Evolutionary conservation across 2,329 filamentous ascomycete species (phyloP).

Genomic region (Penicillium polonicum): DNA sequence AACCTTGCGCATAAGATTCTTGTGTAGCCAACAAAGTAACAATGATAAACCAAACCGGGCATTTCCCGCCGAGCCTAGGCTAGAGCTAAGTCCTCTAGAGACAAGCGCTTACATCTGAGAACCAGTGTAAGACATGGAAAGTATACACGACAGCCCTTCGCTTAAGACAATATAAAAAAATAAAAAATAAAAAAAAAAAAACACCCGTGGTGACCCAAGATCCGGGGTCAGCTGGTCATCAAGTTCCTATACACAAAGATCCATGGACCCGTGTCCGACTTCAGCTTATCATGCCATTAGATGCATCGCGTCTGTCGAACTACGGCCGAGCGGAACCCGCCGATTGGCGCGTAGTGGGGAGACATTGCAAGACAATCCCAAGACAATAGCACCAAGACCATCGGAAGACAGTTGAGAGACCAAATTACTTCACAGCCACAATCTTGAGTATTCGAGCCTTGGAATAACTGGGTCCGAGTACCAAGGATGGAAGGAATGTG

Average conservation of each 20-base stretch:
- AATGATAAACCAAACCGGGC: background rate
- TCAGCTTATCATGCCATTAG: slow-evolving; percentile 7
- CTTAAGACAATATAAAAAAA: background rate
- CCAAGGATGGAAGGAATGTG: background rate
- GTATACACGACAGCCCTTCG: background rate
- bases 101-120: slow-evolving; percentile 3
- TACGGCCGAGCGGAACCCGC: slow-evolving; percentile 8
- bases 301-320: slow-evolving; percentile 6
- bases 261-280: slow-evolving; percentile 8
- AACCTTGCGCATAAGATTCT: background rate
- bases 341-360: slow-evolving; percentile 8
- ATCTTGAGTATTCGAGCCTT: background rate
- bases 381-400: background rate
- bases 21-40: background rate
- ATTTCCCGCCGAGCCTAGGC: slow-evolving; percentile 4
- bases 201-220: slow-evolving; percentile 1
- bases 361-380: slow-evolving; percentile 1
- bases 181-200: background rate
- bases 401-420: slow-evolving; percentile 6
- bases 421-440: slow-evolving; percentile 5
- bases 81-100: background rate
- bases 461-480: background rate
- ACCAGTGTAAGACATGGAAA: slow-evolving; percentile 1
- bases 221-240: slow-evolving; percentile 9
- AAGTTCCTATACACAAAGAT: background rate